Evolutionary conservation across 1,284 basidiomycete genomes (phyloP).

Genomic region (Naganishia liquefaciens): DNA sequence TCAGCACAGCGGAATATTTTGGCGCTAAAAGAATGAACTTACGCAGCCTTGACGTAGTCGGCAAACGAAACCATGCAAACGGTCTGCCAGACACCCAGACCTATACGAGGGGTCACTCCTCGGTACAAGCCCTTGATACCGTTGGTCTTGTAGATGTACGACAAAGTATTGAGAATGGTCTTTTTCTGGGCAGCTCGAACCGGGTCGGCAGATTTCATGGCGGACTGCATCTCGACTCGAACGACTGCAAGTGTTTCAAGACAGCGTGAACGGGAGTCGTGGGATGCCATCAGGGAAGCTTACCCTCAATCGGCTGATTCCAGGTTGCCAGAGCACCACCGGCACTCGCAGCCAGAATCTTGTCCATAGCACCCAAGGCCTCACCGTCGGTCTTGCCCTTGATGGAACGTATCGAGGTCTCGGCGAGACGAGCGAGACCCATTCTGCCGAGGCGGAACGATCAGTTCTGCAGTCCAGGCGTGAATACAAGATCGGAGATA

Average conservation of each 20-base stretch:
- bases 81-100: slow-evolving; percentile 60
- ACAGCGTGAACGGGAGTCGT: slow-evolving; percentile 3
- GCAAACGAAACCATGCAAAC: slow-evolving; percentile 97
- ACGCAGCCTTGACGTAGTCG: slow-evolving; percentile 87
- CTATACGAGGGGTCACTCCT: slow-evolving; percentile 94
- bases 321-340: slow-evolving; percentile 95
- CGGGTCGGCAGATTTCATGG: slow-evolving; percentile 74
- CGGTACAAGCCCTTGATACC: slow-evolving; percentile 96
- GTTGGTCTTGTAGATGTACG: slow-evolving; percentile 93
- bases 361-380: slow-evolving; percentile 74
- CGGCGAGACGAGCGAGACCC: slow-evolving; percentile 94
- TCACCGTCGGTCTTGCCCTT: slow-evolving; percentile 70
- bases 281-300: slow-evolving; percentile 20
- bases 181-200: slow-evolving; percentile 77
- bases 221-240: slow-evolving; percentile 89
- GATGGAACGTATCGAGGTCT: slow-evolving; percentile 73
- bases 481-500: slow-evolving; percentile 20
- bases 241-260: slow-evolving; percentile 39
- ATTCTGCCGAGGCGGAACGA: slow-evolving; percentile 62
- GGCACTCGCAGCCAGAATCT: slow-evolving; percentile 84
- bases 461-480: not conserved
- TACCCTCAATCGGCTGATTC: slow-evolving; percentile 99
- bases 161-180: slow-evolving; percentile 86
- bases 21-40: slow-evolving; percentile 40
- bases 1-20: not conserved